phyloP scores from a whole-genome alignment of 2,329 filamentous ascomycete species.

The Fusarium concolor region DNA sequence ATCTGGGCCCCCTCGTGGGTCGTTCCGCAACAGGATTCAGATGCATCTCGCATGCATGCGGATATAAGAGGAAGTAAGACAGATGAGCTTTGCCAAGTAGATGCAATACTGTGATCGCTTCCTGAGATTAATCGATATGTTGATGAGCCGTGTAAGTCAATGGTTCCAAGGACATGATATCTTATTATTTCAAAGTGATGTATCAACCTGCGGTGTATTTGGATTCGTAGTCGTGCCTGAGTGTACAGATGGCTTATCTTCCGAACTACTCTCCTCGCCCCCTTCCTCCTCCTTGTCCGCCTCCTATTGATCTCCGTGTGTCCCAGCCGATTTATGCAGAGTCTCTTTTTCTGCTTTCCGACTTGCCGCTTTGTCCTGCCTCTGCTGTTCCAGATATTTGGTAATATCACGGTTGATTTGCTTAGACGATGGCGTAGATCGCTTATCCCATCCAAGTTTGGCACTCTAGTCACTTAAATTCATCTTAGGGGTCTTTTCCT shows the following conservation, averaged over 20 bases:
- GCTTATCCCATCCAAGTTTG: slow-evolving; percentile 1
- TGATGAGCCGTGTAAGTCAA: no score
- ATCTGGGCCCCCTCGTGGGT: no score
- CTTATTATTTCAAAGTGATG: no score
- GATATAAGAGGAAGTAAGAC: no score
- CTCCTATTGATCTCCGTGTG: background rate
- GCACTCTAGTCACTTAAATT: background rate
- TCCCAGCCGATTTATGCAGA: background rate
- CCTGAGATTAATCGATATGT: no score
- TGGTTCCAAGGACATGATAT: no score
- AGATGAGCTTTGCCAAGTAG: no score
- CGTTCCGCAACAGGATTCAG: no score
- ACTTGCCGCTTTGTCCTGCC: background rate
- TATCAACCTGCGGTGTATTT: background rate
- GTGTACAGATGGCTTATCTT: background rate
- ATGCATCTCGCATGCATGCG: no score
- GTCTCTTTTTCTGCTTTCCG: background rate
- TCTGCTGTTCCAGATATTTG: background rate
- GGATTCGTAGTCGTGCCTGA: background rate
- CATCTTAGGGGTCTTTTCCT: background rate
- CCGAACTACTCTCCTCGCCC: background rate
- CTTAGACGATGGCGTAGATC: slow-evolving; percentile 1
- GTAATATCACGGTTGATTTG: background rate
- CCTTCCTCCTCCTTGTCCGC: background rate
- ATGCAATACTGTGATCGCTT: no score